Conservation (phyloP, 169 alveolate genomes). For the Plasmodium falciparum region DNA sequence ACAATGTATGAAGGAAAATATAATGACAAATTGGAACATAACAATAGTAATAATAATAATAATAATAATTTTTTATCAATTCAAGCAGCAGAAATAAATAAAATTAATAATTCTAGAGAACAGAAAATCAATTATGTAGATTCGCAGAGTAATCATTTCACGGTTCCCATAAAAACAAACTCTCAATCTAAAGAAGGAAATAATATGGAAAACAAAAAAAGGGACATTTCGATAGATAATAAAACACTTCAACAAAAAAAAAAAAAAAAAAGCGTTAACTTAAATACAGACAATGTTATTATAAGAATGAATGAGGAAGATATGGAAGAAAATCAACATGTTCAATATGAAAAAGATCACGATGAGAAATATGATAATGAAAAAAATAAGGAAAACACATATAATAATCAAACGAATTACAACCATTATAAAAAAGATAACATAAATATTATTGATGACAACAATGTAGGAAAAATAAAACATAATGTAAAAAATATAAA, state of each 20-base stretch:
- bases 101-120: no score
- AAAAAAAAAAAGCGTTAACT: constrained; percentile 11
- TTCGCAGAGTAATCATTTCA: no score
- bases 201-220: constrained; percentile 1
- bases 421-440: constrained; percentile 1
- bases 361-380: neutral
- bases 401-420: neutral
- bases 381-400: neutral
- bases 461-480: constrained; percentile 9
- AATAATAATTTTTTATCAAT: no score
- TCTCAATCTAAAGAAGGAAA: neutral
- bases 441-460: neutral
- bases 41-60: no score
- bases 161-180: neutral
- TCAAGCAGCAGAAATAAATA: no score
- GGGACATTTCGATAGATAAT: neutral
- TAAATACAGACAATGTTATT: neutral
- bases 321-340: neutral
- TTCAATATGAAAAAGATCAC: neutral
- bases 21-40: no score
- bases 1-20: no score
- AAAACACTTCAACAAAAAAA: neutral
- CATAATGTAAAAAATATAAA: constrained; percentile 5
- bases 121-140: no score
- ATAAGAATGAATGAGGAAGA: neutral